Base-by-base conservation (phyloP, 345 rosid genomes). In the Salix koriyanagi region DNA sequence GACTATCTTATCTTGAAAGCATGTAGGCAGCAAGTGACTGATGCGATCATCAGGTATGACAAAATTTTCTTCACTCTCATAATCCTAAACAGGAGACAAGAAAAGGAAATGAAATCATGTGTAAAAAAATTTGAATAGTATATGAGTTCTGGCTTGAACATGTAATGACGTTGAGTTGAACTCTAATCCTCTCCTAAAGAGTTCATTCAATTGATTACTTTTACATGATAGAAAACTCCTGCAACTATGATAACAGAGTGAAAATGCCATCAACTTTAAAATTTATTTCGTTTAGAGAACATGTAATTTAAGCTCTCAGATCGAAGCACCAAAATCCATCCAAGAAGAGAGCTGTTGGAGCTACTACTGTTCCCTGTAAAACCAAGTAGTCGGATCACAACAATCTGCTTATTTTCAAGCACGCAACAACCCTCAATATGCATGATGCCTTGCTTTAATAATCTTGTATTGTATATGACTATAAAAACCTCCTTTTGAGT, bases 1-100 rank as follows among this genome's bases (percentile, higher is more conserved):
- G 81, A 93, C 96, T 26, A 95, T 91, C 98, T 85, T 93, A 81
- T 95, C 98, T 83, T 95, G 97, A 80, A 84, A 95, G 75, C 85
- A 85, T 25, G 89, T 78, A 46, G 99, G 97, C 65, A 95, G 86
- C 90, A 95, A 86, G 85, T 93, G 97, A 82, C 97, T 95, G 72
- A 93, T 85, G 66, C 91, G 85, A 62, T 89, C 90, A 69, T 91
- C 90, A 0, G 96, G 84, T 77, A 95, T 89, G 6, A 86, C 30
- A 80, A 95, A 93, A 79, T 90, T 95, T 80, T 93, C 97, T 5
- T 80, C 77, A 66, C 97, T 91, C 72, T 89, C 93, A 68, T 88
- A 91, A 85, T 93, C 99, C 99, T 95, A 88, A 72, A 78, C 54
- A 84, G 28, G 32, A 32, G 28, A 11, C 32, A 25, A 79, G 34